Base-by-base conservation (phyloP, 2,329 filamentous ascomycete genomes). In the Penicillium expansum region DNA sequence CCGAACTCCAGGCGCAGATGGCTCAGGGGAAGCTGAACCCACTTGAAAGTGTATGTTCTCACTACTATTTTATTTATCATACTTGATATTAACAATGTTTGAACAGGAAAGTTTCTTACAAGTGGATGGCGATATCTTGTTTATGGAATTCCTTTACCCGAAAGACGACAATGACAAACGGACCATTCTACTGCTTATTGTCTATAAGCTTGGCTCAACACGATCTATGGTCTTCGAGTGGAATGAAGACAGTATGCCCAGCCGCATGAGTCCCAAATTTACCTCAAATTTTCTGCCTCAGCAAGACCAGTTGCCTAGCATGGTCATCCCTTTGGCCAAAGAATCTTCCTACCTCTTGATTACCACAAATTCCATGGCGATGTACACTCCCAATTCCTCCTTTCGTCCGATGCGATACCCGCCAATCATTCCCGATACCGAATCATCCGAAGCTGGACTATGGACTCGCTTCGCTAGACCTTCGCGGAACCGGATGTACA, bases 381-480 rank as follows among this genome's bases (percentile, higher is more conserved):
- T 78, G 42, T 80, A 79, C 56, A 76, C 74, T 33, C 74, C 79
- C 58, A 72, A 54, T 27, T 78, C 48, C 66, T 76, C 43, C 68
- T 68, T 37, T 51, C 66, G 60, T n/a, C 66, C 68, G 1, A 71
- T 52, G 29, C 63, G 65, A 41, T 75, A 70, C 52, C 67, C 70
- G 9, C 57, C 73, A 14, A 67, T 68, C 48, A 56, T 67, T 16
- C 65, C 65, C 33, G 65, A 71, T 42, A 52, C 51, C 16, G 63
- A 68, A 51, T 59, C 66, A 47, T 58, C 63, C 43, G 56, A 64
- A 48, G 62, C 66, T 38, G 88, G 89, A 0, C 73, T 90, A 4
- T 97, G 92, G 90, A 89, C 88, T 4, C 85, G 89, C 24, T 99
- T 93, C 92, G 86, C 91, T 29, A 84, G 90, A 57, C 89, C 92